These are phyloP conservation scores for Epichloe baconii DNA, from an alignment of 2,329 filamentous ascomycete species.

Conservation along the genomic window DNA sequence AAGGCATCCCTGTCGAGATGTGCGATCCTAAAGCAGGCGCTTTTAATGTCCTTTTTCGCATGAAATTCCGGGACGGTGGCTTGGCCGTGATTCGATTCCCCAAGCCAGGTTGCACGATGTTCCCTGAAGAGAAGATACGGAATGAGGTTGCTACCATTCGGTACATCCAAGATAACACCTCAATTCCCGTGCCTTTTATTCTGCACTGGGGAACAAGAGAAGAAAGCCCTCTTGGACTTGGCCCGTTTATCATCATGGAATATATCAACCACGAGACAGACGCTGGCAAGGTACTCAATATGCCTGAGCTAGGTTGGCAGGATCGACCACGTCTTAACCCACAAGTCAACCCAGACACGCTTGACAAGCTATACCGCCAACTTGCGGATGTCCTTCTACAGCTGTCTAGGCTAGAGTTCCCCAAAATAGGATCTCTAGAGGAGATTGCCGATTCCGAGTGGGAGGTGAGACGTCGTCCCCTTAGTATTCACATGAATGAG, in stretches of 20 bases:
- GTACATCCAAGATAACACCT: slow-evolving; percentile 6
- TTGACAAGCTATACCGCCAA: neutral
- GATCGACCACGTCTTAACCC: too few relatives aligned
- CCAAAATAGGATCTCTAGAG: neutral
- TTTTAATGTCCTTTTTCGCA: slow-evolving; percentile 5
- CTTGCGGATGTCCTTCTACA: slow-evolving; percentile 1
- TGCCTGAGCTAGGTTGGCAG: too few relatives aligned
- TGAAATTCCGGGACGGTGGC: slow-evolving; percentile 4
- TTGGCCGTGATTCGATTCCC: slow-evolving; percentile 5
- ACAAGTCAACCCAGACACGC: neutral
- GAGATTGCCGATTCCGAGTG: slow-evolving; percentile 5
- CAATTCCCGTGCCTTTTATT: slow-evolving; percentile 7
- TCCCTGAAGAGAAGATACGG: slow-evolving; percentile 7
- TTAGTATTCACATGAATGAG: slow-evolving; percentile 3
- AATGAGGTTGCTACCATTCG: slow-evolving; percentile 7
- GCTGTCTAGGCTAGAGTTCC: slow-evolving; percentile 2
- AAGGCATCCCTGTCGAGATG: slow-evolving; percentile 1
- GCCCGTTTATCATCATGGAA: slow-evolving; percentile 8
- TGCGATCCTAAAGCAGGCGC: slow-evolving; percentile 2
- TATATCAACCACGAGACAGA: slow-evolving; percentile 5
- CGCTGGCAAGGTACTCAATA: too few relatives aligned
- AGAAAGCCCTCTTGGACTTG: slow-evolving; percentile 6
- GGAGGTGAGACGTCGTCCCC: slow-evolving; percentile 13
- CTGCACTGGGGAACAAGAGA: slow-evolving; percentile 6
- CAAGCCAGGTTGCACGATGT: slow-evolving; percentile 4